Base-by-base conservation (phyloP, 2,329 filamentous ascomycete species). In the Juglanconis oblonga region DNA sequence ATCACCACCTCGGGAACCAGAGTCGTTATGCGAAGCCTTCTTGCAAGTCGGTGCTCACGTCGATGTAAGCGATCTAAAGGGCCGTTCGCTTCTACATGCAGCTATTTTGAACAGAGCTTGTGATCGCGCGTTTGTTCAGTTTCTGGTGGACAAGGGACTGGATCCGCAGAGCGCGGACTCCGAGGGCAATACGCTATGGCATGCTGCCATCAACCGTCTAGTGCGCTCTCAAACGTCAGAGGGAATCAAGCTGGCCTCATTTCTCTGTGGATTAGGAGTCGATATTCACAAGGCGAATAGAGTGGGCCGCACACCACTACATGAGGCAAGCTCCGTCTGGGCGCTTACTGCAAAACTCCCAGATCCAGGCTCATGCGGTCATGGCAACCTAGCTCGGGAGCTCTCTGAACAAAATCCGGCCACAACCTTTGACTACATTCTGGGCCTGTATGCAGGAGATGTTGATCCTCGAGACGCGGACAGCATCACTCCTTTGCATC, bases 101-200 rank as follows among this genome's bases (percentile, higher is more conserved):
- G 40, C 42, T 24, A 5, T 55, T 24, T 55, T 38, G n/a, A 24
- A 42, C 10, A 6, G 32, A 6, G 38, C 29, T 35, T 3, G 32
- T 29, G 11, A 17, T n/a, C 31, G 31, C 8, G 32, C 42, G 7
- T 40, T 55, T 31, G 9, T 17, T 29, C 29, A 31, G 6, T 42
- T 45, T 38, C 36, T 38, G 36, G 36, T 38, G 36, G 36, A 38
- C 36, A 38, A 7, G 4, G 31, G 38, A 5, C 24, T 55, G n/a
- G 42, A 55, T 36, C 40, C 42, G 4, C 42, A 17, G 31, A 40
- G 29, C 31, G 38, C 45, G 10, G 52, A 55, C 52, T 24, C 40
- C 42, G 52, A 55, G 32, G 52, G 52, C 9, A 55, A 55, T 7
- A 55, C 52, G 32, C 14, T 55, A n/a, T 55, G 52, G 52, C 52